Evolutionary conservation across 1,284 basidiomycete genomes (phyloP), one percentile per base, ranked within the genome.

Genomic region (Apiotrichum montevideense): DNA sequence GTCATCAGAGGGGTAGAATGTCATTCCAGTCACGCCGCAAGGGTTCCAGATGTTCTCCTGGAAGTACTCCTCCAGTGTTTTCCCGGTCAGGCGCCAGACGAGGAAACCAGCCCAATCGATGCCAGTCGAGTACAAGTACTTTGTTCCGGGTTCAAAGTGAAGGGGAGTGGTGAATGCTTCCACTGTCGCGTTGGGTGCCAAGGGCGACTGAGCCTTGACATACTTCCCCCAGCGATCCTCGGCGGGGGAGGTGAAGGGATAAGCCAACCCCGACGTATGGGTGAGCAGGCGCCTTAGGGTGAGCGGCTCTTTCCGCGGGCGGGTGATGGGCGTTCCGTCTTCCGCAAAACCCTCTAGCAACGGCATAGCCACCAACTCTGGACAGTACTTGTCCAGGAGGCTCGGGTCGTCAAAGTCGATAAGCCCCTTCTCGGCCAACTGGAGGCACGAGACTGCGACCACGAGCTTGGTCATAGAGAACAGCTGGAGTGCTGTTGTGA

Each of bases 121-220:
- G 0, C 66, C 66, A 29, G 52, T 54, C 9, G 56, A 54, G 61
- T 72, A 72, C 39, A 32, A 35, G 48, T 54, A 72, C 3, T 47
- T 51, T 0, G 64, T 65, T 1, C 68, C 69, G 11, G 71, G 71
- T 39, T 70, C 65, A 51, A 62, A 73, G 33, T 66, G 45, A 21
- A 65, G 53, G 5, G 63, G 63, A 15, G 47, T 54, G 9, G 55
- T 39, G 8, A 39, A 39, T 7, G 8, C 37, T 13, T 39, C 37
- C 37, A 39, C 37, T 13, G 37, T 39, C 37, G 8, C 37, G 37
- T 21, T 21, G 21, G 21, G 21, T 21, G 21, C 21, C 21, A 21
- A 21, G 21, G 21, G 21, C 21, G 21, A 21, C 21, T 21, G 21
- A 21, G 21, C 21, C 13, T 52, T 54, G 35, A n/a, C 35, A n/a